Base-by-base conservation (phyloP, 1,139 yeast genomes). In the Sugiyamaella japonica region DNA sequence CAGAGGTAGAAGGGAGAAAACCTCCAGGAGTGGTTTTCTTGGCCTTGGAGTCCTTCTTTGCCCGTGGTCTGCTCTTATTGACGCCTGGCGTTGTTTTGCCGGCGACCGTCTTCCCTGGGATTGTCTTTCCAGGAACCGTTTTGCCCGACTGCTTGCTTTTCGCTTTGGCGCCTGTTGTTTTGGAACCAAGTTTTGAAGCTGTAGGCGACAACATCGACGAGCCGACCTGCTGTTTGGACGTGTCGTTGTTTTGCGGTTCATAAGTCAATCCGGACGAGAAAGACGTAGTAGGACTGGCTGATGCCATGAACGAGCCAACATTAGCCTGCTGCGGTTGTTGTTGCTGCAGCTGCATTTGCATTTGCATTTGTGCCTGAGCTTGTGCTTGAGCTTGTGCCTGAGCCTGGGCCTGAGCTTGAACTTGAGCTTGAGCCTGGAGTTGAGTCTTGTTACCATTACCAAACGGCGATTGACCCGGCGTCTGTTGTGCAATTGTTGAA, bases 331-430 rank as follows among this genome's bases (percentile, higher is more conserved):
- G 50, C 25, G 40, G 51, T 10, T 41, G 52, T 42, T 53, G 58
- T 48, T 56, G 58, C 41, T 54, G 55, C 15, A 54, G 51, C 43
- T 37, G 47, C 45, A 50, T 59, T 39, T 49, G 50, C 28, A 29
- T 38, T 39, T 59, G 63, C 34, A 52, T 61, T 34, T 50, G 63
- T 44, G 53, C 56, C 32, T 59, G 63, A 37, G 55, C 37, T 46
- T 56, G 59, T 47, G 51, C 23, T 34, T 39, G 39, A 28, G 17
- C 29, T 28, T 41, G 46, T 4, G 20, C 32, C 16, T 48, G 45
- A 9, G 29, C 37, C 29, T 43, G 47, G 7, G 48, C 41, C 16
- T 44, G 37, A 15, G 47, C 31, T 16, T 25, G 31, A 16, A 13
- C 57, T 31, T 49, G 48, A 7, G 57, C 44, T 53, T 50, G 58